phyloP scores from a whole-genome alignment of 169 alveolate genomes.

The Babesia caballi region DNA sequence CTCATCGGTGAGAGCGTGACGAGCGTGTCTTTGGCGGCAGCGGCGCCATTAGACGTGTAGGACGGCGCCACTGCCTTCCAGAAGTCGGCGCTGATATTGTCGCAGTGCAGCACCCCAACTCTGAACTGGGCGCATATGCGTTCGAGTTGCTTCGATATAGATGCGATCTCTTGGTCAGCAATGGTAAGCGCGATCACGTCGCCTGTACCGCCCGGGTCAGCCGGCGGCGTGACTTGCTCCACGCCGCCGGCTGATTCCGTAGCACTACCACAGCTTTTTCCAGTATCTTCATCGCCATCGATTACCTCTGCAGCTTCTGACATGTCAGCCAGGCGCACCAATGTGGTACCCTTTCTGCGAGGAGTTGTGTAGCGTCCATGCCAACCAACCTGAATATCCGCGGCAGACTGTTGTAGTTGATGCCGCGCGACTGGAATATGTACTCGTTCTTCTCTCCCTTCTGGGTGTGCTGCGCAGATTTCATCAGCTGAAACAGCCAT shows the following conservation, averaged over 20 bases:
- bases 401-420: slow-evolving; percentile 86
- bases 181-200: slow-evolving; percentile 29
- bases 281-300: no score
- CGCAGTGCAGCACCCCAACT: slow-evolving; percentile 52
- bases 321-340: slow-evolving; percentile 19
- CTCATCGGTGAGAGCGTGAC: slow-evolving; percentile 4
- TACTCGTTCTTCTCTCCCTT: slow-evolving; percentile 88
- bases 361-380: background rate
- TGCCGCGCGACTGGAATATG: slow-evolving; percentile 81
- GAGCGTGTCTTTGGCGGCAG: background rate
- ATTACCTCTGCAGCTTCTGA: background rate
- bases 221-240: background rate
- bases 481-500: background rate
- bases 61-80: slow-evolving; percentile 52
- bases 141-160: slow-evolving; percentile 17
- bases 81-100: slow-evolving; percentile 41
- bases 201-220: background rate
- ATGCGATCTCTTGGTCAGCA: slow-evolving; percentile 8
- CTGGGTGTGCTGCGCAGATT: slow-evolving; percentile 75
- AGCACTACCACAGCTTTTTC: background rate
- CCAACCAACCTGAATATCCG: slow-evolving; percentile 60
- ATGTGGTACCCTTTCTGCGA: slow-evolving; percentile 60
- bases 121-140: background rate
- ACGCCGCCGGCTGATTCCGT: background rate
- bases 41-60: background rate